Conservation (phyloP, 75 land plant genomes). For the Cryptomeria japonica region DNA sequence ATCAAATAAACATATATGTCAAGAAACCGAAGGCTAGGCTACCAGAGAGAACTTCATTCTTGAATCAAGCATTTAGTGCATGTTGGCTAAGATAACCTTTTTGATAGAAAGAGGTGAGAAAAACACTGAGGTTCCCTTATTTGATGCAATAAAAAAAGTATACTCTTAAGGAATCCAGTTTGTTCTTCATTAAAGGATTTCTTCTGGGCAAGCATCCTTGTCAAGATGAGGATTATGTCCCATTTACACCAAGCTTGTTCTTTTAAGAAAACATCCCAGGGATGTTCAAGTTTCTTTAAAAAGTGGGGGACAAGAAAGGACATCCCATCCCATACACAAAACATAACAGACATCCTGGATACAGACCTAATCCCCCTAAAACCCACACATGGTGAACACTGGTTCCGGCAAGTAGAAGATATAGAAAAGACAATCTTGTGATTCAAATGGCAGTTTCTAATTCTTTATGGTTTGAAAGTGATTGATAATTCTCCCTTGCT, state of each 20-base stretch:
- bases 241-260: slow-evolving; percentile 60
- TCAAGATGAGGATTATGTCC: slow-evolving; percentile 80
- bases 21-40: neutral
- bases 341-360: no score
- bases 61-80: neutral
- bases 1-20: neutral
- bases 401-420: no score
- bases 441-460: no score
- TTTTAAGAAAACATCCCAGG: no score
- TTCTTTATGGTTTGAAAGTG: no score
- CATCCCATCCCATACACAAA: no score
- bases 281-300: no score
- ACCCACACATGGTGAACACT: no score
- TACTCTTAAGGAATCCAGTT: slow-evolving; percentile 84
- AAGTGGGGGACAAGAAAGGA: no score
- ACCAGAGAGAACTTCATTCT: neutral
- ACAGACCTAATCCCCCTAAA: no score
- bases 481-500: no score
- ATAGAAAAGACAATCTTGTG: no score
- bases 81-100: slow-evolving; percentile 25
- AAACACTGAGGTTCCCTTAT: slow-evolving; percentile 76
- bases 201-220: slow-evolving; percentile 82
- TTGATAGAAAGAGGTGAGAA: slow-evolving; percentile 71
- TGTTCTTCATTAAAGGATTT: slow-evolving; percentile 56
- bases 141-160: slow-evolving; percentile 84